Conservation (phyloP, 352 stramenopile species). For the Globisporangium cylindrosporum region DNA sequence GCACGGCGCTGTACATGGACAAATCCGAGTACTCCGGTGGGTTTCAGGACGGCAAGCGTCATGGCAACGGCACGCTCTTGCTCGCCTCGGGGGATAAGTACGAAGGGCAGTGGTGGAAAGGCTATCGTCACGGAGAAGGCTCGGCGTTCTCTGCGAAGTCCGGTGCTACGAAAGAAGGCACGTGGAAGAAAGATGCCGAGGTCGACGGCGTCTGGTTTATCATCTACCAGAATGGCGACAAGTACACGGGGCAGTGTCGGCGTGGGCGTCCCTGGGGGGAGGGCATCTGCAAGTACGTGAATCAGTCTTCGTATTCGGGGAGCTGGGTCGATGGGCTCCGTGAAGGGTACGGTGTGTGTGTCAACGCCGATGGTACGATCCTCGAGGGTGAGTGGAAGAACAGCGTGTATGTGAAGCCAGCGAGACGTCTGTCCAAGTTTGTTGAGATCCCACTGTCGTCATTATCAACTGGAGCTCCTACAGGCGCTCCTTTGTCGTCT, state of each 20-base stretch:
- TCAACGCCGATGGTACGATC: constrained; percentile 55
- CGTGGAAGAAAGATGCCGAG: constrained; percentile 57
- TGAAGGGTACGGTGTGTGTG: constrained; percentile 72
- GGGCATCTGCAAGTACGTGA: constrained; percentile 89
- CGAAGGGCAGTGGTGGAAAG: constrained; percentile 76
- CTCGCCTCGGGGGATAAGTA: constrained; percentile 46
- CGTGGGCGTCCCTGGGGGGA: constrained; percentile 63
- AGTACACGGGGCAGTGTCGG: constrained; percentile 62
- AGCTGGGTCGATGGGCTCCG: constrained; percentile 73
- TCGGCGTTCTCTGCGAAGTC: constrained; percentile 48
- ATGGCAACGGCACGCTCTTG: constrained; percentile 65
- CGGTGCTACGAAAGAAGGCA: constrained; percentile 59
- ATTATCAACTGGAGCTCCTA: not conserved
- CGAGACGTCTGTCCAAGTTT: constrained; percentile 43
- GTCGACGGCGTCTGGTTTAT: constrained; percentile 72
- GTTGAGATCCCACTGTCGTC: constrained; percentile 57
- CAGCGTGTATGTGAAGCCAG: constrained; percentile 53
- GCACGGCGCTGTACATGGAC: constrained; percentile 82
- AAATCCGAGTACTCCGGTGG: constrained; percentile 87
- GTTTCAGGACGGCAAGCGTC: constrained; percentile 69
- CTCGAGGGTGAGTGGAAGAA: constrained; percentile 76
- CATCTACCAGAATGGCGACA: constrained; percentile 69
- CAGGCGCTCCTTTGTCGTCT: constrained; percentile 2
- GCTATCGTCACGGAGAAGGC: constrained; percentile 67
- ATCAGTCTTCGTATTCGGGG: constrained; percentile 89